Evolutionary conservation across 768 basidiomycete species (phyloP).

Genomic region (Russula olivacea): DNA sequence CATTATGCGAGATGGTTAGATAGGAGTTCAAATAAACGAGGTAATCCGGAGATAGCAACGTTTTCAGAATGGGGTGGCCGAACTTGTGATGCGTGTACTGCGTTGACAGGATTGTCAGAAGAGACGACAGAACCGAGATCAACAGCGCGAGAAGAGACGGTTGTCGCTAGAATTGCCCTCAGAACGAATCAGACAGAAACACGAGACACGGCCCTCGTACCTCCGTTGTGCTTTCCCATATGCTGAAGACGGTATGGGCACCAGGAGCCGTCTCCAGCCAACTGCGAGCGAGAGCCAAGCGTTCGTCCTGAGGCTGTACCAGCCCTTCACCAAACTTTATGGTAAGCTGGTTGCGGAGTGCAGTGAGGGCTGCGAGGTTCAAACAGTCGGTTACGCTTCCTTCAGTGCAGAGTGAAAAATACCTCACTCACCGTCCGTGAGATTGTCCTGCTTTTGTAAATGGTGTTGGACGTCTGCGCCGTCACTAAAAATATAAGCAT

Average conservation of each 20-base stretch:
- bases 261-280: slow-evolving; percentile 58
- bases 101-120: slow-evolving; percentile 57
- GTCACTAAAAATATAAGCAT: slow-evolving; percentile 5
- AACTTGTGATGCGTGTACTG: slow-evolving; percentile 64
- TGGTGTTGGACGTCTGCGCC: slow-evolving; percentile 19
- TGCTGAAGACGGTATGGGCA: slow-evolving; percentile 52
- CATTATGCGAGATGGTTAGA: slow-evolving; percentile 55
- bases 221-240: slow-evolving; percentile 52
- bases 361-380: slow-evolving; percentile 37
- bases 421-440: slow-evolving; percentile 23
- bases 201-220: slow-evolving; percentile 34
- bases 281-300: slow-evolving; percentile 50
- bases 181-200: background rate
- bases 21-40: slow-evolving; percentile 55
- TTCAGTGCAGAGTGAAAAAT: background rate
- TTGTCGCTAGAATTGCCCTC: slow-evolving; percentile 37
- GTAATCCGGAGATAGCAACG: slow-evolving; percentile 50
- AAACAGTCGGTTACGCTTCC: background rate
- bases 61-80: slow-evolving; percentile 59
- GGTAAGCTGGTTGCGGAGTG: slow-evolving; percentile 59
- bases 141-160: slow-evolving; percentile 40
- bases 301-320: slow-evolving; percentile 50
- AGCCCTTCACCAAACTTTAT: slow-evolving; percentile 43
- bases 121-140: slow-evolving; percentile 48
- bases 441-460: slow-evolving; percentile 23